phyloP scores from a whole-genome alignment of 1,139 yeast species.

The Zygosaccharomyces sapae region DNA sequence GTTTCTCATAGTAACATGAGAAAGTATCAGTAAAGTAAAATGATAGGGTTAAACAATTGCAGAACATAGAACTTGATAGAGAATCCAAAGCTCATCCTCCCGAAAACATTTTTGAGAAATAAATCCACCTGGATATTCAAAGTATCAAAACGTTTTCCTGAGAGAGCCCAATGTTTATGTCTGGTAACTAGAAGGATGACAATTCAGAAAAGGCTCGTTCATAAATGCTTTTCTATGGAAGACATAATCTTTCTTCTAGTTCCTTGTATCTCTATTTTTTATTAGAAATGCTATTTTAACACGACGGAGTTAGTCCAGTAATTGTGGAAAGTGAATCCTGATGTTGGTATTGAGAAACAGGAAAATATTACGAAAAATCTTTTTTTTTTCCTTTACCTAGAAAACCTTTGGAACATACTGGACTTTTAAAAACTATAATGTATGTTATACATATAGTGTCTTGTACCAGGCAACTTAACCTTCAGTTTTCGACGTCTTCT shows the following conservation, averaged over 20 bases:
- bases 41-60: not conserved
- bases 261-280: not conserved
- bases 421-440: too few relatives aligned
- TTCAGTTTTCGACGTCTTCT: too few relatives aligned
- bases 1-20: not conserved
- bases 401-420: not conserved
- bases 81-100: not conserved
- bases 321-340: not conserved
- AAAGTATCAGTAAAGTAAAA: not conserved
- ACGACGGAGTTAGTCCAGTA: not conserved
- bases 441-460: too few relatives aligned
- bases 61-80: not conserved
- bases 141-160: not conserved
- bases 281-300: not conserved
- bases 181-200: not conserved
- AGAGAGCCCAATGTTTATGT: not conserved
- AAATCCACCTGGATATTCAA: not conserved
- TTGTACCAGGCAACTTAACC: too few relatives aligned
- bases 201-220: not conserved
- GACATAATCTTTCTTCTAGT: not conserved
- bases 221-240: not conserved
- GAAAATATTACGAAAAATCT: not conserved
- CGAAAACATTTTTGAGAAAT: not conserved
- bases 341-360: not conserved
- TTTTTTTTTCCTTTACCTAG: not conserved